Percentiles rank a stretch among this genome's conserved stretches.
phyloP scores from a whole-genome alignment of 495 filamentous ascomycete genomes.

The Penicillium arizonense region DNA sequence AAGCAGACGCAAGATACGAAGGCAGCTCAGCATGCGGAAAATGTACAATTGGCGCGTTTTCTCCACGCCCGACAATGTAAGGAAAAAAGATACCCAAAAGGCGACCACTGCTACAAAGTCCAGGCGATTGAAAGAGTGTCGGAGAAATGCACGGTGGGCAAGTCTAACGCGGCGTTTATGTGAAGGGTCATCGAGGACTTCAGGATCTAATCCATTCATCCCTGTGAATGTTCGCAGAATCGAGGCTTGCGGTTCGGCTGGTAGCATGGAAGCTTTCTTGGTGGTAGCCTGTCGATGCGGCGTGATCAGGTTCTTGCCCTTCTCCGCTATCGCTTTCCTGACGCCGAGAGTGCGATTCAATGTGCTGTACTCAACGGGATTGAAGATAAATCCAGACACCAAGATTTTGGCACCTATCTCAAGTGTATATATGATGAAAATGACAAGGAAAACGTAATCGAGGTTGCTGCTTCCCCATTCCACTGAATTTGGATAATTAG shows the following conservation, averaged over 20 bases:
- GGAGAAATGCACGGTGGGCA: conserved; percentile 86
- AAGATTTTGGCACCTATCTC: conserved; percentile 80
- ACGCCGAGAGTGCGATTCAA: conserved; percentile 70
- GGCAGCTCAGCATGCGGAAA: conserved; percentile 93
- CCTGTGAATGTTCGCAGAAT: conserved; percentile 83
- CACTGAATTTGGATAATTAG: conserved; percentile 43
- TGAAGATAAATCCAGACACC: conserved; percentile 89
- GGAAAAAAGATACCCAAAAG: conserved; percentile 84
- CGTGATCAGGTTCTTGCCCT: conserved; percentile 73
- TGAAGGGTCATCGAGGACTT: conserved; percentile 59
- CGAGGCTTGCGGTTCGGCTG: conserved; percentile 57
- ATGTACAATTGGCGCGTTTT: conserved; percentile 70
- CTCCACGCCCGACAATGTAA: conserved; percentile 68
- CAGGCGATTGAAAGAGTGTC: conserved; percentile 91
- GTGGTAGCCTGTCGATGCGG: conserved; percentile 71
- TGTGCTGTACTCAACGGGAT: conserved; percentile 81
- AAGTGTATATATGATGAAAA: conserved; percentile 89
- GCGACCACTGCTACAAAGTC: conserved; percentile 97
- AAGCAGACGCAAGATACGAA: conserved; percentile 86
- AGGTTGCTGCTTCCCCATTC: conserved; percentile 67
- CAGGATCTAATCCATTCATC: conserved; percentile 55
- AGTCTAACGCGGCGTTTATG: conserved; percentile 82
- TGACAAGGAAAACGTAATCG: conserved; percentile 75
- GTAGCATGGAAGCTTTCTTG: conserved; percentile 39
- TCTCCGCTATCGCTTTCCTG: conserved; percentile 68